Base-by-base conservation (phyloP, 1,284 basidiomycete species). In the Hymenochaete sp. region DNA sequence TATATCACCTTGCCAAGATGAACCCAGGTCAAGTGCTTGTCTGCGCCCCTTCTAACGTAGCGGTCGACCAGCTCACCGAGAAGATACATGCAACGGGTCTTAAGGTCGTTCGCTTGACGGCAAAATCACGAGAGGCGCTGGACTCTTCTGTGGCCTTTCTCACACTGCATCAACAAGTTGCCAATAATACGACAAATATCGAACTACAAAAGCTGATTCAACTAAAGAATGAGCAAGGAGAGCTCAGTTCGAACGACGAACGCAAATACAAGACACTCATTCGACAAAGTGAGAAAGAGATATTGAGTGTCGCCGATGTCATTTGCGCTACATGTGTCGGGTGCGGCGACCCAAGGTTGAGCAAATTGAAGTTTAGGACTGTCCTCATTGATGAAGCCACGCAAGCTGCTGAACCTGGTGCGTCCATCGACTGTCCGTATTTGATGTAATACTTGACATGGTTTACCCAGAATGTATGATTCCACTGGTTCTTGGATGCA, bases 321-420 rank as follows among this genome's bases (percentile, higher is more conserved):
- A 98, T 99, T 56, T 98, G 96, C 62, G 92, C 89, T 58, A 99
- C 96, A 39, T 98, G 96, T 67, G 96, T 98, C 33, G 96, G 96
- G 51, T 89, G 92, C 37, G 96, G 95, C 22, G 96, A 98, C 64
- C 93, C 93, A 3, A 79, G 96, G 55, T 69, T 99, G 62, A 83
- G 80, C 66, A 97, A 97, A 68, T 74, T 97, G 68, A 98, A 98
- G 70, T 98, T 98, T 66, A 83, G 92, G 62, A 98, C 96, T 0
- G 96, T 98, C 7, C 73, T 99, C 54, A 97, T 98, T 55, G 96
- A 99, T 61, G 96, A 98, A 61, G 96, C 96, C 4, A 98, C 96
- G 1, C 96, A 99, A 63, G 92, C 96, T 38, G 92, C 93, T 46
- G 93, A 98, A 64, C 93, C 93, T 44, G 90, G 92, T 91, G 57